phyloP scores from a whole-genome alignment of 306 rosid species.

The Gleditsia sinensis region DNA sequence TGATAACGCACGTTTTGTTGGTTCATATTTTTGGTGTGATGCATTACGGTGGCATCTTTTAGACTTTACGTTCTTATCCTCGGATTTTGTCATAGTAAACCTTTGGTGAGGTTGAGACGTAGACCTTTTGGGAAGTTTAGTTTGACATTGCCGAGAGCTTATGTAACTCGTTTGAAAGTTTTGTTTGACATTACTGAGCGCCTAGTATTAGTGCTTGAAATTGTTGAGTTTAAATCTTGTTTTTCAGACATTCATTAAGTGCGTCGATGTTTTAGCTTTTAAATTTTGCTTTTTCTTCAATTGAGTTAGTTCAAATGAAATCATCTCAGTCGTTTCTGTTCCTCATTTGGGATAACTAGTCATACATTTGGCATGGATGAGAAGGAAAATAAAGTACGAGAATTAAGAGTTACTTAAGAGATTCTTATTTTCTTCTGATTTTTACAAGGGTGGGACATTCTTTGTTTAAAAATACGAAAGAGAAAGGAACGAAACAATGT shows the following conservation, averaged over 20 bases:
- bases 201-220: not conserved
- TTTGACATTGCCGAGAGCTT: not conserved
- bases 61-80: slow-evolving; percentile 28
- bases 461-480: too few relatives aligned
- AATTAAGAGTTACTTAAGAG: too few relatives aligned
- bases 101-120: not conserved
- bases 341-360: too few relatives aligned
- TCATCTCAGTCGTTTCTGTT: too few relatives aligned
- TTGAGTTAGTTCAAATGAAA: not conserved
- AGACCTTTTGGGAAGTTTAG: slow-evolving; percentile 30
- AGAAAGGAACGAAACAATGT: too few relatives aligned
- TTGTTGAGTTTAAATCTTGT: not conserved
- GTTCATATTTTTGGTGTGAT: slow-evolving; percentile 12
- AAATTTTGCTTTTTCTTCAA: not conserved
- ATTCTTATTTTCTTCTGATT: too few relatives aligned
- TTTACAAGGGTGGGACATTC: too few relatives aligned
- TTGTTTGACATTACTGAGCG: not conserved
- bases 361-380: too few relatives aligned
- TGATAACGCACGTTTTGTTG: not conserved
- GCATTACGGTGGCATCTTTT: slow-evolving; percentile 2
- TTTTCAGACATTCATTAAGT: not conserved
- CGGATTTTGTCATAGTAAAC: slow-evolving; percentile 31
- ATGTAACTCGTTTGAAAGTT: not conserved
- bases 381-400: too few relatives aligned
- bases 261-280: not conserved